Evolutionary conservation across 2,329 filamentous ascomycete species (phyloP).

Genomic region (Aspergillus texensis): DNA sequence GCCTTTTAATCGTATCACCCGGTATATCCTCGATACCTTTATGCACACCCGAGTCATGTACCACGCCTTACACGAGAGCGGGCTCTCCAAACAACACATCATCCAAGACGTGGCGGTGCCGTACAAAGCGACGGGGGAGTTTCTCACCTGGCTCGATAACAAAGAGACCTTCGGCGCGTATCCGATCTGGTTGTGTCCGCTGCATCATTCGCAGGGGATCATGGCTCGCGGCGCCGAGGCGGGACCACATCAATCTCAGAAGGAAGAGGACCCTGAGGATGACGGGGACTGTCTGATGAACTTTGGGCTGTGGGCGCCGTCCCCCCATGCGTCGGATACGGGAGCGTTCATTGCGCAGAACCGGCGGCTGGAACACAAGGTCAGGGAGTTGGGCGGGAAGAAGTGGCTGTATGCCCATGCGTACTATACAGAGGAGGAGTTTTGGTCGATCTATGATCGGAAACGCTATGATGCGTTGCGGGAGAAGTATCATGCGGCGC

Average conservation of each 20-base stretch:
- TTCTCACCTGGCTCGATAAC: conserved; percentile 50
- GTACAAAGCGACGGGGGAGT: conserved; percentile 50
- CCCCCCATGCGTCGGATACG: conserved; percentile 51
- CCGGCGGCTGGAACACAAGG: conserved; percentile 69
- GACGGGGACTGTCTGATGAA: conserved; percentile 48
- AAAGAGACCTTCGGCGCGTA: conserved; percentile 51
- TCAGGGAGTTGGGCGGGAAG: conserved; percentile 70
- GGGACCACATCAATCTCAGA: background rate
- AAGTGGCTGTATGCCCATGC: conserved; percentile 90
- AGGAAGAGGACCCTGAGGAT: conserved; percentile 27
- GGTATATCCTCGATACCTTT: conserved; percentile 60
- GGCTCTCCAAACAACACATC: conserved; percentile 55
- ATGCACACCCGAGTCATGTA: conserved; percentile 63
- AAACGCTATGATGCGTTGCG: conserved; percentile 41
- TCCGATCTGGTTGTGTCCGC: conserved; percentile 63
- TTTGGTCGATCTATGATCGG: conserved; percentile 47
- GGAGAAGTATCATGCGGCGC: conserved; percentile 40
- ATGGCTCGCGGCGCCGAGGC: background rate
- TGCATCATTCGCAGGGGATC: conserved; percentile 28
- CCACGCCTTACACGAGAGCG: conserved; percentile 59
- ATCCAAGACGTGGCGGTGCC: conserved; percentile 65
- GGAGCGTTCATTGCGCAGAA: conserved; percentile 66
- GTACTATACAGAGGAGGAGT: conserved; percentile 69
- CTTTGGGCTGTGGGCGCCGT: conserved; percentile 76
- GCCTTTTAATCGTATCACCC: conserved; percentile 61